Percentiles rank a stretch among this genome's conserved stretches.
phyloP scores from a whole-genome alignment of 139 green algal genomes.

The Chlamydomonas incerta region DNA sequence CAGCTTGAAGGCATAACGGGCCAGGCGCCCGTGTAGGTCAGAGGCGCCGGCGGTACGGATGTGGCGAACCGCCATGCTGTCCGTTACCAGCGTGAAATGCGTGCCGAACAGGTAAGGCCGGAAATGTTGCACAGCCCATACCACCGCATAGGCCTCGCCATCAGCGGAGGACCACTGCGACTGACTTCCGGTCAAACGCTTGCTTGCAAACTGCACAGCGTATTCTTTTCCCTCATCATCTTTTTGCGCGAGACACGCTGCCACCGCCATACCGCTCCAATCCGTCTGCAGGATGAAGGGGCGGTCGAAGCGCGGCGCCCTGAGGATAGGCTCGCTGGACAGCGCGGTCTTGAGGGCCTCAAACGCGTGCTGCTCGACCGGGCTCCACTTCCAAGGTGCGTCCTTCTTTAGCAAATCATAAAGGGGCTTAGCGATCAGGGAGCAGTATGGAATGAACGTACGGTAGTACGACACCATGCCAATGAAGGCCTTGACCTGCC shows the following conservation, averaged over 20 bases:
- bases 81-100: conserved; percentile 40
- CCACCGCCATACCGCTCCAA: neutral
- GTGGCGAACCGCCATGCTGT: conserved; percentile 35
- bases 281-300: neutral
- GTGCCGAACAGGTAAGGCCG: conserved; percentile 43
- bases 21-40: conserved; percentile 14
- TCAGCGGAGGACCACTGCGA: conserved; percentile 22
- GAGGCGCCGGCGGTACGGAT: conserved; percentile 13
- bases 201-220: neutral
- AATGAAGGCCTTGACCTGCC: neutral
- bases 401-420: neutral
- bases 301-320: neutral
- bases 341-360: neutral
- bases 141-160: conserved; percentile 35
- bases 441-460: neutral
- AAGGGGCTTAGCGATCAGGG: neutral
- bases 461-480: neutral
- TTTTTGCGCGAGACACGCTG: neutral
- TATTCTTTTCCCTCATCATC: neutral
- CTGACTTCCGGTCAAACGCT: neutral
- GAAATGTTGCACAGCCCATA: conserved; percentile 40
- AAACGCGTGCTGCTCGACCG: neutral
- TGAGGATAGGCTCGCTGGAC: neutral
- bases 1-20: conserved; percentile 42
- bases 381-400: neutral